Conservation (phyloP, 495 filamentous ascomycete genomes). For the Trichocladium antarcticum region DNA sequence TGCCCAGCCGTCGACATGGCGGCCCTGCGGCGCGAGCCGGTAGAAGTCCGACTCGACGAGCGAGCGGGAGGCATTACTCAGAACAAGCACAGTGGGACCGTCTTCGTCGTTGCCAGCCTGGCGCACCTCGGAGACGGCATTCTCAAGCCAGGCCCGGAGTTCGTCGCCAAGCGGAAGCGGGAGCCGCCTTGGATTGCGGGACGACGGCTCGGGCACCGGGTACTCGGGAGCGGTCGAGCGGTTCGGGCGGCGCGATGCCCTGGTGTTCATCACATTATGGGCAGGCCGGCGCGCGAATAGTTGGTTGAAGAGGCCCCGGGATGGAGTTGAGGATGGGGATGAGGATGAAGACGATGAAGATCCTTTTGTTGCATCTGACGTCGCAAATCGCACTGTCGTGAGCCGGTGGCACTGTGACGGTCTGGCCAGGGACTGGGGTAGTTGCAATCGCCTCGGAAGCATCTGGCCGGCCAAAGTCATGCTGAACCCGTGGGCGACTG, state of each 20-base stretch:
- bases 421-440: neutral
- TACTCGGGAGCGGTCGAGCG: too few species aligned
- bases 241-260: neutral
- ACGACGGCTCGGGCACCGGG: too few species aligned
- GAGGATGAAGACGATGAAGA: neutral
- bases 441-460: slow-evolving; percentile 7
- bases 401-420: slow-evolving; percentile 1
- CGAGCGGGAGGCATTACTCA: slow-evolving; percentile 41
- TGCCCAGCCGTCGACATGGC: slow-evolving; percentile 53
- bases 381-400: neutral
- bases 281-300: neutral
- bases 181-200: neutral
- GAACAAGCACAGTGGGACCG: slow-evolving; percentile 30
- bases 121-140: neutral
- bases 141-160: slow-evolving; percentile 2
- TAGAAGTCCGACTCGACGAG: slow-evolving; percentile 54
- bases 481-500: neutral
- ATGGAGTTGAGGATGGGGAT: neutral
- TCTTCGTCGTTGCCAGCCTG: neutral
- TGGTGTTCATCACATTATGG: neutral
- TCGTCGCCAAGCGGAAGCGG: neutral
- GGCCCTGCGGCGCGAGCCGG: slow-evolving; percentile 45
- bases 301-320: neutral
- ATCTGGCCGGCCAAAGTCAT: neutral
- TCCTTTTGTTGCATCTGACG: neutral